A percentile compares a stretch with the other conserved stretches of the same genome.
phyloP scores from a whole-genome alignment of 2,329 filamentous ascomycete species.

The Monosporascus sp. region DNA sequence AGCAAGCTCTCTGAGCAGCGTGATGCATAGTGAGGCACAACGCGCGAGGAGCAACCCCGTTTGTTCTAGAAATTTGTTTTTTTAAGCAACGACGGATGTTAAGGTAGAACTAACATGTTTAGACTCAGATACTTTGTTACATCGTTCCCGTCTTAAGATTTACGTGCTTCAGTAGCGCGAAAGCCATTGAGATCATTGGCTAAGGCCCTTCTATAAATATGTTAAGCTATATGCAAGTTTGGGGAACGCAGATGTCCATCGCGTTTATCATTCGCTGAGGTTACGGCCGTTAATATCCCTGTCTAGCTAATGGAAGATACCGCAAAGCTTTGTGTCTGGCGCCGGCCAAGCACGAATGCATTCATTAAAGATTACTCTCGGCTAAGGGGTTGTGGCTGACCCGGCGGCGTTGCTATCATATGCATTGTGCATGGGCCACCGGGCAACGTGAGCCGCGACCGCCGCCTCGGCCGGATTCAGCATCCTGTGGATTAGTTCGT shows the following conservation, averaged over 20 bases:
- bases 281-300: too few relatives aligned
- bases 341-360: too few relatives aligned
- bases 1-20: too few relatives aligned
- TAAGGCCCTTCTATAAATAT: background rate
- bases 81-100: too few relatives aligned
- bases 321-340: too few relatives aligned
- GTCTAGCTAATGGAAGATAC: background rate
- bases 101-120: too few relatives aligned
- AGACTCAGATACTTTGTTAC: too few relatives aligned
- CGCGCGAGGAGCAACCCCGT: too few relatives aligned
- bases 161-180: too few relatives aligned
- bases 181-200: background rate
- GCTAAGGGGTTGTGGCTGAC: background rate
- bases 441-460: background rate
- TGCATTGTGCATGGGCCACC: background rate
- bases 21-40: too few relatives aligned
- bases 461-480: background rate
- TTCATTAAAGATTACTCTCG: background rate
- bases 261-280: background rate
- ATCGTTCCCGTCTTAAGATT: too few relatives aligned
- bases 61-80: too few relatives aligned
- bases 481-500: background rate
- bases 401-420: background rate
- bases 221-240: background rate
- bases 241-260: background rate